These are phyloP conservation scores for Xylariaceae sp. DNA, from an alignment of 2,329 filamentous ascomycete species.

Conservation along the genomic window DNA sequence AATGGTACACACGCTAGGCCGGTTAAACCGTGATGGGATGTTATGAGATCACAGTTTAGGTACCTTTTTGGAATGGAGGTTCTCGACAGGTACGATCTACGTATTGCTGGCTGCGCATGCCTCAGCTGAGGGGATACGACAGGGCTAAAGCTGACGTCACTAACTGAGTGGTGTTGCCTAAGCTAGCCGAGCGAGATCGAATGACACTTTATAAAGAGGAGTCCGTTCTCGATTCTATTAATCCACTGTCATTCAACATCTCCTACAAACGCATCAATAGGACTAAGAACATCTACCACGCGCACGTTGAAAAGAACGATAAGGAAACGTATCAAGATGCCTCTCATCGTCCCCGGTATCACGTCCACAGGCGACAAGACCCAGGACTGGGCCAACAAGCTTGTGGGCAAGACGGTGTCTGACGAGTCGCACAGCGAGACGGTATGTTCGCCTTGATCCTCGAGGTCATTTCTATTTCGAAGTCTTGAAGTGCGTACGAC, in stretches of 20 bases:
- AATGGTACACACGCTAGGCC: too few relatives aligned
- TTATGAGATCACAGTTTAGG: too few relatives aligned
- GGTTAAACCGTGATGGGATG: too few relatives aligned
- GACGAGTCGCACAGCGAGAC: constrained; percentile 48
- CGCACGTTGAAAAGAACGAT: not conserved
- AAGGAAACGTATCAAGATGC: constrained; percentile 43
- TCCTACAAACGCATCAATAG: not conserved
- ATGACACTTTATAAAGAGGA: too few relatives aligned
- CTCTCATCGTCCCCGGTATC: constrained; percentile 59
- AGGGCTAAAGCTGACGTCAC: not conserved
- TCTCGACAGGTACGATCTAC: not conserved
- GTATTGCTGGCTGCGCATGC: not conserved
- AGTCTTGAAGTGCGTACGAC: not conserved
- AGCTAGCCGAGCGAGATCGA: too few relatives aligned
- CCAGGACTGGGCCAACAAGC: constrained; percentile 56
- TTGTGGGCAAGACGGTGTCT: constrained; percentile 58
- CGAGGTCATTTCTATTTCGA: not conserved
- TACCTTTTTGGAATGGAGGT: too few relatives aligned
- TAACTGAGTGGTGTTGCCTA: not conserved
- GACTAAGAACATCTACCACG: not conserved
- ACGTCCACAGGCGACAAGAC: constrained; percentile 42
- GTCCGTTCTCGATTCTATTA: too few relatives aligned
- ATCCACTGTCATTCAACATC: not conserved
- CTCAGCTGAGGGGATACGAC: not conserved
- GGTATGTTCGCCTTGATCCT: constrained; percentile 36